Percentiles rank a stretch among this genome's conserved stretches.
These are phyloP conservation scores for Trichoderma aggressivum DNA, from an alignment of 2,329 filamentous ascomycete genomes.

Conservation along the genomic window DNA sequence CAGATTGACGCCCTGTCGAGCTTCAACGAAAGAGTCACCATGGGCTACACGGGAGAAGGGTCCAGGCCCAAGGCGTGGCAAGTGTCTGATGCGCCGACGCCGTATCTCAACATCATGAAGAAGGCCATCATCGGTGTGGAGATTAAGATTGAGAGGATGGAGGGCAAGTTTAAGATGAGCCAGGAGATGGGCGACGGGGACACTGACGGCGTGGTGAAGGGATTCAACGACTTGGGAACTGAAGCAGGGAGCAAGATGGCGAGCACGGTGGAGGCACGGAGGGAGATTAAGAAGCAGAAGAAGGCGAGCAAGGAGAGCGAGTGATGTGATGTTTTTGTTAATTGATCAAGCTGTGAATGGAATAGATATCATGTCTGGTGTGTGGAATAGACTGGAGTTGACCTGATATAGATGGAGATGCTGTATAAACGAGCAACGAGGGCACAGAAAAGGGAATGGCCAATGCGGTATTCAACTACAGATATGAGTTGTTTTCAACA, in stretches of 20 bases:
- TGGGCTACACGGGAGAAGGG: conserved; percentile 49
- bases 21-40: conserved; percentile 51
- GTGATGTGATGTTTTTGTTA: neutral
- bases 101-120: conserved; percentile 54
- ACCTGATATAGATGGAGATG: neutral
- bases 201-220: conserved; percentile 53
- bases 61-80: conserved; percentile 45
- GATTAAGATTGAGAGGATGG: conserved; percentile 51
- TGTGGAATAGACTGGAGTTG: neutral
- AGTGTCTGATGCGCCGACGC: conserved; percentile 53
- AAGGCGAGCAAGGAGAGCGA: neutral
- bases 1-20: conserved; percentile 53
- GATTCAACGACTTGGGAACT: conserved; percentile 43
- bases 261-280: conserved; percentile 31
- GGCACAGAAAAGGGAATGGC: neutral
- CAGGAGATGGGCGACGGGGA: conserved; percentile 56
- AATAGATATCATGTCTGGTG: neutral
- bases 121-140: conserved; percentile 61
- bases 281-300: conserved; percentile 26
- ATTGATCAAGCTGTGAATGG: no score
- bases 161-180: conserved; percentile 66
- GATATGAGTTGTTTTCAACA: neutral
- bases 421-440: neutral
- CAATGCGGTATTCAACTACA: neutral
- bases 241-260: conserved; percentile 33